Evolutionary conservation across 2,329 filamentous ascomycete genomes (phyloP).

Genomic region (Cladobotryum protrusum): DNA sequence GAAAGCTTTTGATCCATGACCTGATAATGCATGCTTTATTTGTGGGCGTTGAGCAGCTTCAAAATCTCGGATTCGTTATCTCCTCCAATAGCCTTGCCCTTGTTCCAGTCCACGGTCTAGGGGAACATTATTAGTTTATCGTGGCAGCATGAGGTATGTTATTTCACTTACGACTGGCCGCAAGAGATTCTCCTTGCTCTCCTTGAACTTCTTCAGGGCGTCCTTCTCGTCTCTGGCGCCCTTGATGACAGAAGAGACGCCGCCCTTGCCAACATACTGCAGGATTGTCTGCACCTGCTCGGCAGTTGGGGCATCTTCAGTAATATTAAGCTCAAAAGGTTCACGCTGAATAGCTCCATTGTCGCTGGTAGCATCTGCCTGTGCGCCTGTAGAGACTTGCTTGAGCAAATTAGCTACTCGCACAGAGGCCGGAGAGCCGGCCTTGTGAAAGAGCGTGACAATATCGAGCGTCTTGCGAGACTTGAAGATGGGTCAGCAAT

Average conservation of each 20-base stretch:
- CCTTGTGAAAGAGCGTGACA: conserved; percentile 92
- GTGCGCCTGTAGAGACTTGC: conserved; percentile 65
- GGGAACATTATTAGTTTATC: not conserved
- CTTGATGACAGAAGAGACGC: conserved; percentile 57
- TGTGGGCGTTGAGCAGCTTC: conserved; percentile 62
- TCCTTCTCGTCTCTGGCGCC: conserved; percentile 70
- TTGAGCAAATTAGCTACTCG: conserved; percentile 73
- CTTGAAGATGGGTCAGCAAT: conserved; percentile 26
- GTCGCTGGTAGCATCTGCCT: conserved; percentile 63
- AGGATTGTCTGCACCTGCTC: conserved; percentile 81
- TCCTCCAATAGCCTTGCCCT: conserved; percentile 71
- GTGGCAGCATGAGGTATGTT: not conserved
- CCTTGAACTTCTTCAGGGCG: conserved; percentile 71
- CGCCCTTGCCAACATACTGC: conserved; percentile 66
- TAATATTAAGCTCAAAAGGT: conserved; percentile 82
- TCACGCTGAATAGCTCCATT: conserved; percentile 51
- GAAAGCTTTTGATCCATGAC: conserved; percentile 13
- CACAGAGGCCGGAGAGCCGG: conserved; percentile 64
- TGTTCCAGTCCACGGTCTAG: conserved; percentile 82
- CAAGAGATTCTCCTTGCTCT: conserved; percentile 61
- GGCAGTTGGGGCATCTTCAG: conserved; percentile 69
- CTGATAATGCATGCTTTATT: conserved; percentile 18
- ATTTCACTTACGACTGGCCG: conserved; percentile 65
- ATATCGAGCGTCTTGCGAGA: conserved; percentile 76
- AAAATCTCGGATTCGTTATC: conserved; percentile 85